A percentile compares a stretch with the other conserved stretches of the same genome.
These are phyloP conservation scores for Carex arenaria DNA, from an alignment of 202 grass and related monocot genomes.

Conservation along the genomic window DNA sequence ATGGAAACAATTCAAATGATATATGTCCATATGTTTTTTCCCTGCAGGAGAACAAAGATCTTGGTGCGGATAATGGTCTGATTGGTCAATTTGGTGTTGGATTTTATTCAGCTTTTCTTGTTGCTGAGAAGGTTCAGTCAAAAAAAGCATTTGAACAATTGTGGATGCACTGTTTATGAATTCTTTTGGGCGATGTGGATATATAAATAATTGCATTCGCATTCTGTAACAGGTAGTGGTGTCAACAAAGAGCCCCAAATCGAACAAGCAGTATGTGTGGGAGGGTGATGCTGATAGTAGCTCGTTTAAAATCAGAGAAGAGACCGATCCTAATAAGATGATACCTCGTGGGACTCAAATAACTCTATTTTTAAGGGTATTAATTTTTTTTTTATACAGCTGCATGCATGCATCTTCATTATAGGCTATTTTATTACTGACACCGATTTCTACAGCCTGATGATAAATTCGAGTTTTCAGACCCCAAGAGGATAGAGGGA, in stretches of 20 bases:
- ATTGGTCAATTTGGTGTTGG: slow-evolving; percentile 96
- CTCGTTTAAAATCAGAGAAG: slow-evolving; percentile 68
- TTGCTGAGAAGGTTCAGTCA: slow-evolving; percentile 55
- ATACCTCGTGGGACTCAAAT: slow-evolving; percentile 65
- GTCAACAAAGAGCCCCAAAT: slow-evolving; percentile 75
- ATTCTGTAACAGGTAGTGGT: slow-evolving; percentile 50
- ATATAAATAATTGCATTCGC: slow-evolving; percentile 8
- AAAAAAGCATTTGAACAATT: background rate
- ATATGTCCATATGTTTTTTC: background rate
- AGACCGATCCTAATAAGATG: slow-evolving; percentile 66
- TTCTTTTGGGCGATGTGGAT: slow-evolving; percentile 1
- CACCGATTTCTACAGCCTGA: slow-evolving; percentile 42
- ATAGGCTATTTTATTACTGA: slow-evolving; percentile 13
- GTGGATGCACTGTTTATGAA: background rate
- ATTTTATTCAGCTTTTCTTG: slow-evolving; percentile 89
- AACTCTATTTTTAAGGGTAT: slow-evolving; percentile 71
- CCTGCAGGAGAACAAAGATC: slow-evolving; percentile 75
- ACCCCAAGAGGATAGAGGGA: slow-evolving; percentile 59
- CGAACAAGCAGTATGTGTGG: slow-evolving; percentile 83
- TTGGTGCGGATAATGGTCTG: slow-evolving; percentile 74
- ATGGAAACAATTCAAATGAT: background rate
- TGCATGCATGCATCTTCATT: background rate
- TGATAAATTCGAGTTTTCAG: slow-evolving; percentile 81
- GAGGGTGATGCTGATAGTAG: slow-evolving; percentile 66
- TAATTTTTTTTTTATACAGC: background rate